Base-by-base conservation (phyloP, 768 basidiomycete species). In the Boletus rubroflammeus region DNA sequence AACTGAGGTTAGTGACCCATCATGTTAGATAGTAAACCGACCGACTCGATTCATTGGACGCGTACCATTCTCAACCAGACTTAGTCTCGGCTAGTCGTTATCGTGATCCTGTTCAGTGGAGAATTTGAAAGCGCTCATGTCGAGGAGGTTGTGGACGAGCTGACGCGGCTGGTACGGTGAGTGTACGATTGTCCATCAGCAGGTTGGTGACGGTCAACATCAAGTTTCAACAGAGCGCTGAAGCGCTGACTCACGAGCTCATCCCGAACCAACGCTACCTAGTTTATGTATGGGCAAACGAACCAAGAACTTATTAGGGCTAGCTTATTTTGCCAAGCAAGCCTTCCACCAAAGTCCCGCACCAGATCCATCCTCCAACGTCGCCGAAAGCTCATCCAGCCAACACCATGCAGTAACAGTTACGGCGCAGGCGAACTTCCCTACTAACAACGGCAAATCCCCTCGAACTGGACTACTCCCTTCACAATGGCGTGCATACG, bases 401-500 rank as follows among this genome's bases (percentile, higher is more conserved):
- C 40, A 41, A 45, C 41, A 43, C 14, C 32, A 55, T n/a, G 38
- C 35, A 39, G 34, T 46, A 25, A 47, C 40, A 25, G 8, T 17
- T 9, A 25, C 29, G 17, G n/a, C 47, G 25, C 35, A 32, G 25
- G 38, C 36, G 26, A 38, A 38, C 35, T 19, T 35, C 29, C 42
- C 39, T 21, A 39, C 23, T 28, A 31, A 23, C 28, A 46, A 43
- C 1, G 23, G 19, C 34, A 68, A 65, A 55, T 26, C 53, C 62
- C 54, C 67, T 53, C 69, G 67, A 60, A 39, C 59, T 2, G 64
- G 56, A 43, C 39, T 65, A 8, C 62, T 57, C 43, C 65, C 52
- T 66, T 68, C 62, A 23, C 75, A 67, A 66, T 32, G 58, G 55
- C 66, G 72, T 55, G 76, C 74, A 56, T 83, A 83, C 63, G 87